Percentiles rank a stretch among this genome's conserved stretches.
phyloP scores from a whole-genome alignment of 768 basidiomycete genomes.

The Lanmaoa rubissima region DNA sequence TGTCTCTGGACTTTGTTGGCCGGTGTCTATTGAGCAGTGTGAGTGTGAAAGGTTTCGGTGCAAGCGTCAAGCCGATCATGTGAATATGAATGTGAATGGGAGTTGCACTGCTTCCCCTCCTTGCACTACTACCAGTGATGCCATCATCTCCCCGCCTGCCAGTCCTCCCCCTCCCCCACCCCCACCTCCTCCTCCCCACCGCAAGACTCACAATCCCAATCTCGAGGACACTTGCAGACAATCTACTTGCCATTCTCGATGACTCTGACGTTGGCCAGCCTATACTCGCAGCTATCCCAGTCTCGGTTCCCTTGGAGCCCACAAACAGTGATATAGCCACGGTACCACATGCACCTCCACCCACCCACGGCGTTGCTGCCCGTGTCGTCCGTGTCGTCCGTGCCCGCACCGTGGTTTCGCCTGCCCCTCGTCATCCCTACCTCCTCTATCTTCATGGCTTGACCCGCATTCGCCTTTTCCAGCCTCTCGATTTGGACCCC shows the following conservation, averaged over 20 bases:
- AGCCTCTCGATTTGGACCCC: conserved; percentile 34
- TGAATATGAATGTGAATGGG: background rate
- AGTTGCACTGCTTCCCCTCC: background rate
- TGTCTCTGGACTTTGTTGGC: background rate
- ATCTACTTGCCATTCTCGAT: conserved; percentile 63
- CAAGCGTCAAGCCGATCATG: background rate
- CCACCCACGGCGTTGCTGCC: conserved; percentile 68
- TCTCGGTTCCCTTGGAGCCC: conserved; percentile 31
- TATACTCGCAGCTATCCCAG: conserved; percentile 65
- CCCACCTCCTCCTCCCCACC: conserved; percentile 72
- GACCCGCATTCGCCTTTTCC: conserved; percentile 57
- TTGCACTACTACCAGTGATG: conserved; percentile 17
- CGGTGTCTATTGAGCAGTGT: background rate
- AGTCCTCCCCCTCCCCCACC: conserved; percentile 67
- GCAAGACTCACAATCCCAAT: conserved; percentile 69
- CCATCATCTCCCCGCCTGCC: conserved; percentile 47
- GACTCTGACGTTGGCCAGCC: conserved; percentile 63
- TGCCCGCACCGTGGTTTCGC: conserved; percentile 43
- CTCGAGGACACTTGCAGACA: conserved; percentile 57
- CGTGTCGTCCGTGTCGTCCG: conserved; percentile 68
- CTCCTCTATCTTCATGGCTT: conserved; percentile 72
- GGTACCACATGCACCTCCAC: conserved; percentile 23
- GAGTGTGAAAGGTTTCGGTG: background rate
- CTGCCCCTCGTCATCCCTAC: conserved; percentile 52
- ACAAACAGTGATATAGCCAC: conserved; percentile 3